These are phyloP conservation scores for Ilyonectria destructans DNA, from an alignment of 2,329 filamentous ascomycete species.

Conservation along the genomic window DNA sequence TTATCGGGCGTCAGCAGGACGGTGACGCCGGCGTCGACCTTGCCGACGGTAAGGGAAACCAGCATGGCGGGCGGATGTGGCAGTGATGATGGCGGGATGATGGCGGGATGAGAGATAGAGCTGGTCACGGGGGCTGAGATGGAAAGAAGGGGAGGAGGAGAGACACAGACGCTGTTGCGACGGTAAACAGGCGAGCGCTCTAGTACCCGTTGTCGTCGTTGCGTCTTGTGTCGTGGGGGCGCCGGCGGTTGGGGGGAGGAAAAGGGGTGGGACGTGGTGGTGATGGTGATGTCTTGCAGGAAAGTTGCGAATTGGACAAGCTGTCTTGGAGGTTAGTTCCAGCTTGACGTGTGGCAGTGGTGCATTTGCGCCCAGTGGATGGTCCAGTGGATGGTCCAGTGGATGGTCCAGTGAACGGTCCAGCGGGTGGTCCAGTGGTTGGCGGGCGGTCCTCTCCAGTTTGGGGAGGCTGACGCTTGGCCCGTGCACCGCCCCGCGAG, in stretches of 20 bases:
- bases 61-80: conserved; percentile 76
- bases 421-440: background rate
- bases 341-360: conserved; percentile 21
- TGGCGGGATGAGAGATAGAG: conserved; percentile 19
- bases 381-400: background rate
- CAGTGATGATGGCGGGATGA: conserved; percentile 25
- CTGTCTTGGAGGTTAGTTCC: conserved; percentile 33
- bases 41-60: conserved; percentile 97
- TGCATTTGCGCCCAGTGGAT: background rate
- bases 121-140: conserved; percentile 9
- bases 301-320: conserved; percentile 32
- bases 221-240: conserved; percentile 9
- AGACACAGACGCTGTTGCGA: conserved; percentile 9
- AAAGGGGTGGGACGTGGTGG: conserved; percentile 5
- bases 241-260: background rate
- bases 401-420: too few relatives aligned
- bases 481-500: background rate
- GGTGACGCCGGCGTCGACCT: conserved; percentile 98
- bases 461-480: background rate
- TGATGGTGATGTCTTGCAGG: conserved; percentile 21
- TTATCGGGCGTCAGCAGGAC: conserved; percentile 98
- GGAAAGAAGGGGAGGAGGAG: conserved; percentile 7
- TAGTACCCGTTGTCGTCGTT: background rate
- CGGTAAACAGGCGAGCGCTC: conserved; percentile 6
- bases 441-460: too few relatives aligned